Evolutionary conservation across 495 filamentous ascomycete genomes (phyloP).

Genomic region (Hyaloscypha variabilis): DNA sequence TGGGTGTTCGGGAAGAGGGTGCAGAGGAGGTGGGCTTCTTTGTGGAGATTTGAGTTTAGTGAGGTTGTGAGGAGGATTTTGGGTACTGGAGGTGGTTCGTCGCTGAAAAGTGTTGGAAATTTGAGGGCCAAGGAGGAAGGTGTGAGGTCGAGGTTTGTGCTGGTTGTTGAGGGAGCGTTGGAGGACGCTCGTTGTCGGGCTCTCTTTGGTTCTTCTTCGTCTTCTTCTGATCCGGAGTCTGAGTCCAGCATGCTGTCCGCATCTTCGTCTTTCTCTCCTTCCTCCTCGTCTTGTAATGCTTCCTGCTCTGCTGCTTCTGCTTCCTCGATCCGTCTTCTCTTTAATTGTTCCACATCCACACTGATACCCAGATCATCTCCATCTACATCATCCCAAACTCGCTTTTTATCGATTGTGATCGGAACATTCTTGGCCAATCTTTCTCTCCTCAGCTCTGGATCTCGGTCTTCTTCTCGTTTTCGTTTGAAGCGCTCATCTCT

Average conservation of each 20-base stretch:
- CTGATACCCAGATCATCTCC: constrained; percentile 72
- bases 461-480: constrained; percentile 81
- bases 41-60: constrained; percentile 81
- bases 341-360: constrained; percentile 77
- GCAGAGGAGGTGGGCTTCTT: constrained; percentile 76
- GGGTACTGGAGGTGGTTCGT: constrained; percentile 58
- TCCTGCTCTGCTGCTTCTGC: constrained; percentile 58
- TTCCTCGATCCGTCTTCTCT: constrained; percentile 68
- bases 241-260: constrained; percentile 74
- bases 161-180: constrained; percentile 63
- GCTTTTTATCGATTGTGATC: constrained; percentile 82
- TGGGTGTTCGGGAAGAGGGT: constrained; percentile 82
- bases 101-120: constrained; percentile 81
- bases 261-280: constrained; percentile 61
- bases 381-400: constrained; percentile 85
- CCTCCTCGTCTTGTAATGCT: constrained; percentile 43
- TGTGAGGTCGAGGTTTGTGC: constrained; percentile 71
- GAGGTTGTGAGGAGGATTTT: constrained; percentile 91
- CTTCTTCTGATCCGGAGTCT: constrained; percentile 49
- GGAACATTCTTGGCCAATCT: constrained; percentile 80
- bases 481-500: constrained; percentile 76
- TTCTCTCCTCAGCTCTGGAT: constrained; percentile 73
- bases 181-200: constrained; percentile 34
- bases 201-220: constrained; percentile 37
- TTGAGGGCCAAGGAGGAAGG: constrained; percentile 68